These are phyloP conservation scores for Sporothrix mexicana DNA, from an alignment of 2,329 filamentous ascomycete genomes.

Conservation along the genomic window DNA sequence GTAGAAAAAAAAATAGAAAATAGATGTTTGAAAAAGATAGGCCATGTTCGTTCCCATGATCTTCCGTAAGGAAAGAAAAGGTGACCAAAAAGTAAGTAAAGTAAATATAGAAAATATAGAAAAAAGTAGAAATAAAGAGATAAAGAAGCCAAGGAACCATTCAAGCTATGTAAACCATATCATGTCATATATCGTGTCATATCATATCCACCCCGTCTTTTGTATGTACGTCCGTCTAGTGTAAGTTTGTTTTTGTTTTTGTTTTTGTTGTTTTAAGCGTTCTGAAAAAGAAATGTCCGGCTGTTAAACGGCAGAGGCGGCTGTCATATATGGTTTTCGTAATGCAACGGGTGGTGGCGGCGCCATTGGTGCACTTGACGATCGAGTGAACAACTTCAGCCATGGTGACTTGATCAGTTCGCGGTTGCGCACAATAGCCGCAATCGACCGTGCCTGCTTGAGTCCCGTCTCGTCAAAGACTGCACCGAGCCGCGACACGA, in stretches of 20 bases:
- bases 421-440: slow-evolving; percentile 50
- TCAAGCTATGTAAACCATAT: background rate
- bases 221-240: background rate
- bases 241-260: background rate
- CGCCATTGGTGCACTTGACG: background rate
- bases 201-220: slow-evolving; percentile 4
- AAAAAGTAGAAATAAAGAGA: background rate
- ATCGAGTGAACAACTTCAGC: slow-evolving; percentile 26
- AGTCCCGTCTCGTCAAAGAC: slow-evolving; percentile 55
- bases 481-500: slow-evolving; percentile 52
- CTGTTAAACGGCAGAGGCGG: background rate
- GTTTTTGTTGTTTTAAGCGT: background rate
- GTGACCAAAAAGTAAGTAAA: background rate
- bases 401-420: slow-evolving; percentile 39
- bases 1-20: background rate
- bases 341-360: background rate
- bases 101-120: background rate
- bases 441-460: slow-evolving; percentile 53
- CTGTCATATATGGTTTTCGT: slow-evolving; percentile 5
- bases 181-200: slow-evolving; percentile 9
- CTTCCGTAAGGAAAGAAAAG: background rate
- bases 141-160: background rate
- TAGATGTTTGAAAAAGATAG: no score
- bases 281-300: background rate
- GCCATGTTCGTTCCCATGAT: no score